Conservation (phyloP, 83 land plant genomes). For the Diphasiastrum complanatum region DNA sequence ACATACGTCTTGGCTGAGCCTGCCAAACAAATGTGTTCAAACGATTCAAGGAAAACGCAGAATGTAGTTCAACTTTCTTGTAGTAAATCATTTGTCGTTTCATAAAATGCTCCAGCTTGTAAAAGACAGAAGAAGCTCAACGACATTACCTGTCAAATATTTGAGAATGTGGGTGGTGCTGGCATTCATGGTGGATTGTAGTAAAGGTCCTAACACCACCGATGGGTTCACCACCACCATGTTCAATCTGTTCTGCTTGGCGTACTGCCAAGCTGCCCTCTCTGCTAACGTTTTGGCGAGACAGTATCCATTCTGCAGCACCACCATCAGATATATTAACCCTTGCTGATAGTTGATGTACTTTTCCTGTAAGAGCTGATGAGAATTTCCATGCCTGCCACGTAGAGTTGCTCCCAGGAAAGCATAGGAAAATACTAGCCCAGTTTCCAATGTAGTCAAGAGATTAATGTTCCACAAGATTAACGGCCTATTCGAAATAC, state of each 20-base stretch:
- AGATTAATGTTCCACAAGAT: too few relatives aligned
- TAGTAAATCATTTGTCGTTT: too few relatives aligned
- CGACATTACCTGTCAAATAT: slow-evolving; percentile 30
- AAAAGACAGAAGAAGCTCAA: too few relatives aligned
- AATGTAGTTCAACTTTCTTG: too few relatives aligned
- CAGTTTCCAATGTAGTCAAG: too few relatives aligned
- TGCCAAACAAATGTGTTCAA: too few relatives aligned
- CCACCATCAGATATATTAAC: neutral
- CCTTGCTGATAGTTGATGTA: too few relatives aligned
- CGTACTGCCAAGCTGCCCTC: slow-evolving; percentile 44
- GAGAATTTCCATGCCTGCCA: neutral
- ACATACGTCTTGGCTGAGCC: too few relatives aligned
- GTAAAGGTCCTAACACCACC: slow-evolving; percentile 47
- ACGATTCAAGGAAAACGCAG: too few relatives aligned
- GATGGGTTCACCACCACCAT: slow-evolving; percentile 51
- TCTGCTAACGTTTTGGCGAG: slow-evolving; percentile 62
- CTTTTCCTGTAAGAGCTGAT: too few relatives aligned
- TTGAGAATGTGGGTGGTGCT: slow-evolving; percentile 35
- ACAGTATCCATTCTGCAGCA: slow-evolving; percentile 51
- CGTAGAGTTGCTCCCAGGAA: neutral
- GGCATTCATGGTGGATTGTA: slow-evolving; percentile 48
- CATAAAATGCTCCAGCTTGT: too few relatives aligned
- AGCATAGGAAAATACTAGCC: neutral
- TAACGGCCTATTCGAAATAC: too few relatives aligned
- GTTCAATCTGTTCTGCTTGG: slow-evolving; percentile 38